These are phyloP conservation scores for Toxicodendron radicans DNA, from an alignment of 345 rosid species.

Conservation along the genomic window DNA sequence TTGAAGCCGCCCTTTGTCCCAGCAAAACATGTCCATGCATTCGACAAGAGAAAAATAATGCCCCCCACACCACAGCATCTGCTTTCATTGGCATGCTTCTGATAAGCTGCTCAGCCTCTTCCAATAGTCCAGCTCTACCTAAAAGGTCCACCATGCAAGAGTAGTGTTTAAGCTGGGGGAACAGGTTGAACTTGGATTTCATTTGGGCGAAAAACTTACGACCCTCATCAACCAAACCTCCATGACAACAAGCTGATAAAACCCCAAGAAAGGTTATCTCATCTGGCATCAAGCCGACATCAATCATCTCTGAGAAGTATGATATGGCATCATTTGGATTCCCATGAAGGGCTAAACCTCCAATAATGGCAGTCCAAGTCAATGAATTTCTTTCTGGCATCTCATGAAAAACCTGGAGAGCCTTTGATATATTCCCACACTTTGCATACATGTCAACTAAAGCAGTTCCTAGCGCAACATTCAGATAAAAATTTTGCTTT, in stretches of 20 bases:
- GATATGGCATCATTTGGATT: constrained; percentile 57
- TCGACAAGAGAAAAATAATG: constrained; percentile 75
- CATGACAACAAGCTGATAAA: constrained; percentile 84
- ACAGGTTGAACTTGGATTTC: constrained; percentile 55
- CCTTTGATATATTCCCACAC: constrained; percentile 74
- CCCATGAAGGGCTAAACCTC: constrained; percentile 81
- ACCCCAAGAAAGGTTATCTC: constrained; percentile 80
- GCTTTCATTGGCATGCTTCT: constrained; percentile 70
- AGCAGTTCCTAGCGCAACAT: constrained; percentile 74
- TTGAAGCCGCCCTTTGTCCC: constrained; percentile 73
- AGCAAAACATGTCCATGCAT: constrained; percentile 56
- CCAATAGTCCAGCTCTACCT: constrained; percentile 77
- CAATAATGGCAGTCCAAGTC: constrained; percentile 76
- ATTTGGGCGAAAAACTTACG: constrained; percentile 62
- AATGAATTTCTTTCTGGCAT: constrained; percentile 64
- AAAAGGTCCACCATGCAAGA: constrained; percentile 88
- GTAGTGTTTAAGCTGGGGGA: constrained; percentile 73
- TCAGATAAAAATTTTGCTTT: constrained; percentile 51
- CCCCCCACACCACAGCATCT: constrained; percentile 83
- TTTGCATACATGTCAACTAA: constrained; percentile 86
- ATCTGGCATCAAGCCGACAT: constrained; percentile 66
- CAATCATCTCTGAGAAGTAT: constrained; percentile 71
- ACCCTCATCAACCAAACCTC: constrained; percentile 80
- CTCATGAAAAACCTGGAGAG: constrained; percentile 63
- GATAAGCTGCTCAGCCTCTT: constrained; percentile 72